Percentiles rank a stretch among this genome's conserved stretches.
Conservation (phyloP, 805 yeast genomes). For the Schwanniomyces occidentalis region DNA sequence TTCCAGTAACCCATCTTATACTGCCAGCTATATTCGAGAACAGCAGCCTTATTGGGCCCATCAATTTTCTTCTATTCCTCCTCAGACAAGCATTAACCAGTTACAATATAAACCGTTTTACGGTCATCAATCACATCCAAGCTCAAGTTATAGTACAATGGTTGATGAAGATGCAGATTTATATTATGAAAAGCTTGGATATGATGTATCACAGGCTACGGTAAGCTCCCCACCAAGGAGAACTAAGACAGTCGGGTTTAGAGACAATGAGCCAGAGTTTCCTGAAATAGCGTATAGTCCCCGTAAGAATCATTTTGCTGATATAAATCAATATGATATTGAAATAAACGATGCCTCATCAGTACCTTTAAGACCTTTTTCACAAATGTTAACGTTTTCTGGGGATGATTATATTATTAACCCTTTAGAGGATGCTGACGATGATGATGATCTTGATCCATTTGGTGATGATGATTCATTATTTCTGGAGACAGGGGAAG, state of each 20-base stretch:
- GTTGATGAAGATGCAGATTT: conserved; percentile 17
- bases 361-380: conserved; percentile 20
- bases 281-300: conserved; percentile 31
- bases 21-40: conserved; percentile 1
- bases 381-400: conserved; percentile 23
- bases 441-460: conserved; percentile 38
- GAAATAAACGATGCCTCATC: conserved; percentile 11
- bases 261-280: conserved; percentile 30
- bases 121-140: conserved; percentile 10
- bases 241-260: conserved; percentile 29
- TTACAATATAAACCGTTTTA: conserved; percentile 5
- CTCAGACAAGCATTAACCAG: too few species aligned
- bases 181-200: conserved; percentile 3
- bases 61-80: conserved; percentile 8
- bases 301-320: conserved; percentile 14
- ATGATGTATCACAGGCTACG: background rate
- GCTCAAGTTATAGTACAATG: conserved; percentile 18
- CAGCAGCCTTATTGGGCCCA: conserved; percentile 6
- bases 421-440: conserved; percentile 40
- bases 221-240: conserved; percentile 7
- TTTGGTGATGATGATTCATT: conserved; percentile 46
- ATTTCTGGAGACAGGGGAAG: conserved; percentile 43
- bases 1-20: background rate
- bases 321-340: conserved; percentile 19
- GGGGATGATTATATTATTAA: conserved; percentile 43